Conservation (phyloP, 371 early-diverging fungal genomes). For the Mortierella sp. region DNA sequence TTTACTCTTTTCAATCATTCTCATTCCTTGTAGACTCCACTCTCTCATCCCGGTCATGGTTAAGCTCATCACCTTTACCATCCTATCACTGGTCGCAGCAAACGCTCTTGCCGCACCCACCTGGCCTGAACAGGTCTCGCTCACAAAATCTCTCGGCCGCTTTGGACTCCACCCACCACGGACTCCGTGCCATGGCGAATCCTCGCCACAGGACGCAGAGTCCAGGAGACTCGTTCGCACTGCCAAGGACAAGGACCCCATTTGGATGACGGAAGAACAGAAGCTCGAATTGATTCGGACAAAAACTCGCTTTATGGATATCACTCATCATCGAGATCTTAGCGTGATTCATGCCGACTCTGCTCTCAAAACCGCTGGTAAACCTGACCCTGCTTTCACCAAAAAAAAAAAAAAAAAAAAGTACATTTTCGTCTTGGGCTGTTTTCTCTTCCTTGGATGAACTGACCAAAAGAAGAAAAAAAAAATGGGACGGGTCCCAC, state of each 20-base stretch:
- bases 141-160: slow-evolving; percentile 15
- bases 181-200: background rate
- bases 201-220: background rate
- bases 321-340: slow-evolving; percentile 74
- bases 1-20: too few species aligned
- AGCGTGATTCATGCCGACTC: slow-evolving; percentile 7
- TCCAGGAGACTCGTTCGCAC: slow-evolving; percentile 55
- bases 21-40: too few species aligned
- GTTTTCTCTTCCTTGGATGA: background rate
- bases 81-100: slow-evolving; percentile 43
- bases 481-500: background rate
- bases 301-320: slow-evolving; percentile 85
- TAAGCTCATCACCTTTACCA: slow-evolving; percentile 42
- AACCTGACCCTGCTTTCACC: too few species aligned
- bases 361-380: slow-evolving; percentile 22
- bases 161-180: slow-evolving; percentile 12
- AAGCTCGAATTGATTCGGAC: slow-evolving; percentile 73
- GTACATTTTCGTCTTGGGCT: background rate
- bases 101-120: slow-evolving; percentile 48
- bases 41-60: slow-evolving; percentile 4
- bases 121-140: slow-evolving; percentile 51
- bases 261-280: slow-evolving; percentile 74
- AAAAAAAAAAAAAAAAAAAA: background rate
- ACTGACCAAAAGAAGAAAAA: background rate
- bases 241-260: slow-evolving; percentile 58